phyloP scores from a whole-genome alignment of 2,329 filamentous ascomycete species.

The Xylogone sp. region DNA sequence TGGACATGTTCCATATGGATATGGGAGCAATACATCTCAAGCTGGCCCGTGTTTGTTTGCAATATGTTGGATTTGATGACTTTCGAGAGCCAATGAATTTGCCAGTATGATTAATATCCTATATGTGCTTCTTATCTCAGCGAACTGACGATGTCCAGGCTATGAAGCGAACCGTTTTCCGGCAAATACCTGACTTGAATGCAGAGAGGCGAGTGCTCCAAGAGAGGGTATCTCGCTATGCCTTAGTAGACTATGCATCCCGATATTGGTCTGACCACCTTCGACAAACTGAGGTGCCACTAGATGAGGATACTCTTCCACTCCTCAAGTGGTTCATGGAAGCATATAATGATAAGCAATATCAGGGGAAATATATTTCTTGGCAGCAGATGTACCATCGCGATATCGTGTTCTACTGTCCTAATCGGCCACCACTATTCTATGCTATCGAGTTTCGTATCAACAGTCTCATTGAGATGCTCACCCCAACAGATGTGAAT shows the following conservation, averaged over 20 bases:
- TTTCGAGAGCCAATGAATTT: conserved; percentile 2
- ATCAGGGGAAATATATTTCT: conserved; percentile 6
- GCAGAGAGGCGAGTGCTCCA: no score
- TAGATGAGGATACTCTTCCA: conserved; percentile 2
- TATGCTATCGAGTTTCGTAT: conserved; percentile 10
- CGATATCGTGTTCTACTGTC: conserved; percentile 7
- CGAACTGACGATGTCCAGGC: no score
- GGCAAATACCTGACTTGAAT: no score
- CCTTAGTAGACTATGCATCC: conserved; percentile 6
- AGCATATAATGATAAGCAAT: not conserved
- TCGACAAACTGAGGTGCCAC: conserved; percentile 1
- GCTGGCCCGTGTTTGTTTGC: conserved; percentile 4
- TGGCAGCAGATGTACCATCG: conserved; percentile 12
- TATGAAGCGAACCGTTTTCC: no score
- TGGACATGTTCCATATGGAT: conserved; percentile 3
- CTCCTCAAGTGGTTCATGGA: conserved; percentile 8
- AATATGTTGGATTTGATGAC: conserved; percentile 7
- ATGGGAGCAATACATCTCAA: conserved; percentile 1
- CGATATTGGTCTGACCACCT: conserved; percentile 7
- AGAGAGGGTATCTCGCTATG: not conserved
- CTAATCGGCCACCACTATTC: conserved; percentile 1
- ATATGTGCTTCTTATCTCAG: no score
- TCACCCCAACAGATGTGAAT: conserved; percentile 3
- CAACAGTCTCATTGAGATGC: not conserved
- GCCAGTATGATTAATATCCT: not conserved